A percentile compares a stretch with the other conserved stretches of the same genome.
These are phyloP conservation scores for Sistotremastrum niveocremeum DNA, from an alignment of 768 basidiomycete species.

Conservation along the genomic window DNA sequence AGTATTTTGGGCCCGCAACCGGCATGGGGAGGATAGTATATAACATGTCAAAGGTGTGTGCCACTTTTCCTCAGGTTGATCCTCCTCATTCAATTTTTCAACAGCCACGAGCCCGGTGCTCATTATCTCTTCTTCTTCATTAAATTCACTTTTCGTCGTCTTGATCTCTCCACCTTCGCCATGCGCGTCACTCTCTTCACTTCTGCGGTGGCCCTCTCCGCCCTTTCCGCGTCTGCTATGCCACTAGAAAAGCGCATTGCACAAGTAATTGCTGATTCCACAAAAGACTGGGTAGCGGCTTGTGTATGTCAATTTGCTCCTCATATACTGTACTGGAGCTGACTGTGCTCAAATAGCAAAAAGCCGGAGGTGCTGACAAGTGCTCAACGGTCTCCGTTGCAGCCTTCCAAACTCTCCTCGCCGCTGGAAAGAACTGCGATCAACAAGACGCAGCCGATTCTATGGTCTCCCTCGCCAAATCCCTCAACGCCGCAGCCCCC, in stretches of 20 bases:
- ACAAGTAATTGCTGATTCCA: constrained; percentile 34
- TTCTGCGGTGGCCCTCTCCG: constrained; percentile 18
- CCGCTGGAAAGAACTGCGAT: constrained; percentile 20
- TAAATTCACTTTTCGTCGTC: too few species aligned
- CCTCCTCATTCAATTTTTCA: too few species aligned
- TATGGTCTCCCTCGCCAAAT: constrained; percentile 36
- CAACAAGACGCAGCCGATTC: constrained; percentile 36
- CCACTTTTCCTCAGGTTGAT: too few species aligned
- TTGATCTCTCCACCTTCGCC: too few species aligned
- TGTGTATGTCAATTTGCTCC: constrained; percentile 26
- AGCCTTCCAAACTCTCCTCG: constrained; percentile 10
- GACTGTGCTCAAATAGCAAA: not conserved
- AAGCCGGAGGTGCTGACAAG: constrained; percentile 6
- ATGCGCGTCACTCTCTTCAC: constrained; percentile 1
- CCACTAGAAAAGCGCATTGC: constrained; percentile 34
- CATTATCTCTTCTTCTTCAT: too few species aligned
- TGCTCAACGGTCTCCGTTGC: constrained; percentile 6
- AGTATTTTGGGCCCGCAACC: too few species aligned
- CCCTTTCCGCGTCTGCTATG: constrained; percentile 19
- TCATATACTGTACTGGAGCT: not conserved
- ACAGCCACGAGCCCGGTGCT: too few species aligned
- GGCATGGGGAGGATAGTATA: too few species aligned
- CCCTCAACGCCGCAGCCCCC: constrained; percentile 15
- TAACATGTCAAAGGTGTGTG: too few species aligned
- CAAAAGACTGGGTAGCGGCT: constrained; percentile 35